phyloP scores from a whole-genome alignment of 306 rosid genomes.

The Sechiopsis laciniata region DNA sequence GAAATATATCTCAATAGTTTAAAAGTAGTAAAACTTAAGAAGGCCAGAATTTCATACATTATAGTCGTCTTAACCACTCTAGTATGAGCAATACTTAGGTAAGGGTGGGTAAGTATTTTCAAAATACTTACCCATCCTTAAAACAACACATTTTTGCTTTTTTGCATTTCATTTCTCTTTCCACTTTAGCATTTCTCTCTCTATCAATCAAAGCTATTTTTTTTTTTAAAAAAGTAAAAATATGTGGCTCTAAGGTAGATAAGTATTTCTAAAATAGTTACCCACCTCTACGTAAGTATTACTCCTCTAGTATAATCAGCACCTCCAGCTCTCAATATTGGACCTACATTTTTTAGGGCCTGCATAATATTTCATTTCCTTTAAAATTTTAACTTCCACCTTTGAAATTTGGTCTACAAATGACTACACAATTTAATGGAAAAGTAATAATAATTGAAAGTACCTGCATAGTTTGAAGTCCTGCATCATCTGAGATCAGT shows the following conservation, averaged over 20 bases:
- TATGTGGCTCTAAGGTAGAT: too few relatives aligned
- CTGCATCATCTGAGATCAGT: constrained; percentile 63
- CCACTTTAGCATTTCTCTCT: too few relatives aligned
- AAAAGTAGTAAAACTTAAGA: neutral
- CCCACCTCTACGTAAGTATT: too few relatives aligned
- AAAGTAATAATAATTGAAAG: neutral
- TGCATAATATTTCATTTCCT: constrained; percentile 22
- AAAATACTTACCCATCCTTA: too few relatives aligned
- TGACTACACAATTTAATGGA: neutral
- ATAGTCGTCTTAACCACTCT: constrained; percentile 92
- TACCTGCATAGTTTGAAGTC: constrained; percentile 90
- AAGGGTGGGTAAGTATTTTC: too few relatives aligned
- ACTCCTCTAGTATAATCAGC: constrained; percentile 58
- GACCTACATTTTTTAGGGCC: constrained; percentile 86
- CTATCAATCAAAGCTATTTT: too few relatives aligned
- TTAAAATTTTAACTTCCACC: neutral
- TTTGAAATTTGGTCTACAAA: neutral
- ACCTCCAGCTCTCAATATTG: constrained; percentile 78
- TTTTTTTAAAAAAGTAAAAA: too few relatives aligned
- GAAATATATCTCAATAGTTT: too few relatives aligned
- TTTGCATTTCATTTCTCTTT: too few relatives aligned
- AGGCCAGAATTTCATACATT: constrained; percentile 38
- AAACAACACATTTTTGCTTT: too few relatives aligned
- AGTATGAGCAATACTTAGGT: too few relatives aligned
- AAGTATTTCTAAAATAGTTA: too few relatives aligned